Evolutionary conservation across 352 stramenopile genomes (phyloP), one percentile per base, ranked within the genome.

Genomic region (Halophytophthora batemanensis): DNA sequence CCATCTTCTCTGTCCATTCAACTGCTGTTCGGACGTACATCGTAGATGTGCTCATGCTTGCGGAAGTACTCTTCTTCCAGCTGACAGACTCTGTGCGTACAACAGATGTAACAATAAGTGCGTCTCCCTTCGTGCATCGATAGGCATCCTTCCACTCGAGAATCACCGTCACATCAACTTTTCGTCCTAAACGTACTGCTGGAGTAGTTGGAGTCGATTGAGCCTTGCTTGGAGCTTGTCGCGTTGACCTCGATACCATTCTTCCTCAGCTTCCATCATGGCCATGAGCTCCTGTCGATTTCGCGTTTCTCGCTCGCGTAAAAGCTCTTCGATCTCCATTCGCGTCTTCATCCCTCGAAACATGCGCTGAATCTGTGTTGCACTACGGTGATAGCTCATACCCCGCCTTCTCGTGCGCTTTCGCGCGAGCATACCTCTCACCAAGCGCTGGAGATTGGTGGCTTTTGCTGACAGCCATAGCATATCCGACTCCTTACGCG

Each of bases 271-370:
- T 17, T 93, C 82, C 12, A 93, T 60, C 6, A 89, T 53, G 3
- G 55, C 59, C 79, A 93, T 89, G 11, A 73, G 71, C n/a, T 90
- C 75, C 13, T 77, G 58, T 12, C 82, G 75, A 43, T 88, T 87
- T 10, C 6, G 11, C 0, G 75, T 89, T 60, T 93, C 79, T 23
- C 82, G 65, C 7, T 88, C 66, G 0, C 70, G 64, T 1, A 93
- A 38, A 1, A 90, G 65, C 5, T 3, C 28, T 19, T 64, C 58
- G 3, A 90, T 55, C 3, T 49, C 35, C 35, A 50, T 46, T 6
- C 82, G 58, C 2, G 74, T 63, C 36, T 71, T 67, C 29, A 86
- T 72, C 13, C 82, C 79, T 28, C 79, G 74, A 70, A 88, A 87
- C 31, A 86, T 67, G 0, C 77, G 72, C 36, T 93, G 82, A 33